Evolutionary conservation across 768 basidiomycete species (phyloP).

Genomic region (Lactifluus volemus): DNA sequence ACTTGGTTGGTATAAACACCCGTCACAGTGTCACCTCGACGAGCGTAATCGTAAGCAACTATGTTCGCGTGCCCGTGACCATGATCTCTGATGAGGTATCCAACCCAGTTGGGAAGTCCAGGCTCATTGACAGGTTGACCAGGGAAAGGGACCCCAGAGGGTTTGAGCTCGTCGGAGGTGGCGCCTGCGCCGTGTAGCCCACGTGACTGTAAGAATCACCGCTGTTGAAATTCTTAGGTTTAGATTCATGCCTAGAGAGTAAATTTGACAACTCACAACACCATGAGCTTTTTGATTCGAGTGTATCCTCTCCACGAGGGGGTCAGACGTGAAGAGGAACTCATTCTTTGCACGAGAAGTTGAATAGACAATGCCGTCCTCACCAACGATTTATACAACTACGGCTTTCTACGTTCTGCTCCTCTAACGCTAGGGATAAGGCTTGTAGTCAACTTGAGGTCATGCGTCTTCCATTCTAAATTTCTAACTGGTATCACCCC

Average conservation of each 20-base stretch:
- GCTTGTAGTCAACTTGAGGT: not conserved
- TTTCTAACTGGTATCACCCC: too few relatives aligned
- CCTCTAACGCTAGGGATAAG: too few relatives aligned
- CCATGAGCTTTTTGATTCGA: slow-evolving; percentile 10
- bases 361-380: not conserved
- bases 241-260: not conserved
- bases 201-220: slow-evolving; percentile 17
- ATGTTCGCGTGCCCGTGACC: slow-evolving; percentile 18
- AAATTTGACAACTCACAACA: slow-evolving; percentile 10
- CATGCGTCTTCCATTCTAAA: not conserved
- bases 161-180: slow-evolving; percentile 8
- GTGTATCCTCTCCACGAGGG: slow-evolving; percentile 14
- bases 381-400: not conserved
- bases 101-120: slow-evolving; percentile 18
- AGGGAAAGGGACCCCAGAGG: slow-evolving; percentile 17
- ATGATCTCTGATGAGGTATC: slow-evolving; percentile 13
- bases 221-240: not conserved
- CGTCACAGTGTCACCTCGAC: slow-evolving; percentile 20
- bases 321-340: slow-evolving; percentile 9
- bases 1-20: slow-evolving; percentile 17
- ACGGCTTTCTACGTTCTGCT: too few relatives aligned
- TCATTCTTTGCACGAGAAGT: slow-evolving; percentile 2
- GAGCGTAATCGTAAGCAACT: slow-evolving; percentile 18
- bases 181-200: slow-evolving; percentile 14
- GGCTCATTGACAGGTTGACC: slow-evolving; percentile 9